Evolutionary conservation across 371 early-diverging fungal genomes (phyloP), one percentile per base, ranked within the genome.

Genomic region (Rhizopus arrhizus): DNA sequence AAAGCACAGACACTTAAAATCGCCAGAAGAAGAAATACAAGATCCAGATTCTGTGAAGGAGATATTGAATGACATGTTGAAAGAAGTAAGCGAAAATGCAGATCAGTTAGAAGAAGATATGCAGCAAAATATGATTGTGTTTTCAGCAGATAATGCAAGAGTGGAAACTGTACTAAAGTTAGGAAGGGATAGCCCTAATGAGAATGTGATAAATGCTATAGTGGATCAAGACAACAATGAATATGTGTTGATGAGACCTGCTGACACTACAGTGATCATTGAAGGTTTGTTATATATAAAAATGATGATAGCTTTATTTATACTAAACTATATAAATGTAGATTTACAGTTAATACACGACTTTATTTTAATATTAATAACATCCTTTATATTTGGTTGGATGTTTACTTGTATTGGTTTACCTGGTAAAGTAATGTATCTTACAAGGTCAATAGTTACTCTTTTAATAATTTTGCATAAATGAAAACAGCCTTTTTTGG

Each of bases 301-400:
- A 43, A 11, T 43, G 36, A 11, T 36, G 36, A 43, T n/a, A 43
- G n/a, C 11, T 11, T 43, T 22, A 22, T 22, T 22, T 2, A 22
- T 22, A 22, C 22, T 22, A 22, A 43, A 5, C n/a, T 13, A 43
- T 11, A 13, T 15, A 13, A 5, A 5, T 43, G 5, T 43, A 79
- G 86, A 87, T 67, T 57, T 72, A 36, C 77, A 73, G 46, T 62
- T 87, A 11, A 64, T 85, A 45, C 72, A 84, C 55, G 88, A 87
- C 55, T 61, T 87, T 55, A 72, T 87, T 46, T 63, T 78, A 36
- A 72, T 84, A 32, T 58, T 84, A 15, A 66, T 86, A 13, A 45
- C 65, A 10, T 78, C 78, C 4, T 85, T 83, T 67, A 58, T 58
- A 0, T 70, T 80, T 34, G 79, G 78, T 9, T 77, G 74, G 70